Percentiles rank a stretch among this genome's conserved stretches.
These are phyloP conservation scores for Hypoxylon sp. DNA, from an alignment of 2,329 filamentous ascomycete genomes.

Conservation along the genomic window DNA sequence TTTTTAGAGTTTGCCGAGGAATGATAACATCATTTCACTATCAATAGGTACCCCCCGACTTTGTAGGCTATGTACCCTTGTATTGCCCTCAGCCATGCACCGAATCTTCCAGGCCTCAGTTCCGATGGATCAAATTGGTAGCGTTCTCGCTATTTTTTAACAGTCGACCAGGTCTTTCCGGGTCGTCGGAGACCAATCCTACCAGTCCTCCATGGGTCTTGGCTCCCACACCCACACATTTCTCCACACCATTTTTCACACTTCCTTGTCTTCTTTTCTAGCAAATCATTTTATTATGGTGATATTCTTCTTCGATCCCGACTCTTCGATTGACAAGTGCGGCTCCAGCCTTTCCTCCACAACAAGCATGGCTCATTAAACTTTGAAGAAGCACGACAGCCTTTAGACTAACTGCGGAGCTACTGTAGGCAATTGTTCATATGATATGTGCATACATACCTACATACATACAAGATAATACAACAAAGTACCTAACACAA, in stretches of 20 bases:
- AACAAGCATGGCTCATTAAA: slow-evolving; percentile 15
- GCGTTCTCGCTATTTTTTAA: slow-evolving; percentile 25
- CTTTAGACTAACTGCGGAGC: slow-evolving; percentile 27
- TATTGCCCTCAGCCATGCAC: slow-evolving; percentile 32
- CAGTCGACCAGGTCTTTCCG: slow-evolving; percentile 42
- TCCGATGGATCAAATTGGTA: slow-evolving; percentile 26
- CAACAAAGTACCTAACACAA: slow-evolving; percentile 21
- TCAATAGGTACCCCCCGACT: background rate
- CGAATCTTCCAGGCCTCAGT: slow-evolving; percentile 42
- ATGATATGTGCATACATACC: background rate
- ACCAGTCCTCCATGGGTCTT: slow-evolving; percentile 34
- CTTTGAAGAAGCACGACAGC: slow-evolving; percentile 22
- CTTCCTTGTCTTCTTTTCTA: slow-evolving; percentile 27
- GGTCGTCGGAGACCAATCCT: slow-evolving; percentile 45
- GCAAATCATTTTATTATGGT: slow-evolving; percentile 41
- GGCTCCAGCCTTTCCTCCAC: slow-evolving; percentile 31
- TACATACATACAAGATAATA: slow-evolving; percentile 18
- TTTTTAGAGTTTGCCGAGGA: slow-evolving; percentile 5
- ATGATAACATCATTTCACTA: slow-evolving; percentile 28
- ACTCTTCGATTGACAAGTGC: slow-evolving; percentile 33
- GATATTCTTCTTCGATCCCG: slow-evolving; percentile 21
- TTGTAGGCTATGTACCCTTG: slow-evolving; percentile 16
- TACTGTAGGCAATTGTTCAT: slow-evolving; percentile 20
- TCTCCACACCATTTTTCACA: slow-evolving; percentile 43
- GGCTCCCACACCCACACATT: slow-evolving; percentile 42